Conservation (phyloP, 2,329 filamentous ascomycete species). For the Colletotrichum musae region DNA sequence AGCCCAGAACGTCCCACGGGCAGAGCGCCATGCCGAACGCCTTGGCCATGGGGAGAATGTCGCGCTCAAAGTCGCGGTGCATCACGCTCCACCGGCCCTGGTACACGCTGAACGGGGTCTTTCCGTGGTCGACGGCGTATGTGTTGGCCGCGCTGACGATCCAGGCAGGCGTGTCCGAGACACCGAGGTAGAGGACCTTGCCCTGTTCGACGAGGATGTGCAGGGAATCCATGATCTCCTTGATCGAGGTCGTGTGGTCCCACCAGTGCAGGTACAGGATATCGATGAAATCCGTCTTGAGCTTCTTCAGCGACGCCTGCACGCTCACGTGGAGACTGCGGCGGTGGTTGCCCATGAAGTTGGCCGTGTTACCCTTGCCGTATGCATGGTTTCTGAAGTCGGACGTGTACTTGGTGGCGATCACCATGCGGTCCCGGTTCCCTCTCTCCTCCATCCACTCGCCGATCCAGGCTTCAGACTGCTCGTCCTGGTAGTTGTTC, state of each 20-base stretch:
- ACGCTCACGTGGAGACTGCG: conserved; percentile 59
- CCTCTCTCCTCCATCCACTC: conserved; percentile 66
- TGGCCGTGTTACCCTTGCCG: conserved; percentile 56
- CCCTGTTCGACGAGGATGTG: conserved; percentile 58
- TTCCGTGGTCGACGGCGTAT: conserved; percentile 53
- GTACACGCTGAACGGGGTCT: conserved; percentile 56
- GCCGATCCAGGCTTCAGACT: conserved; percentile 72
- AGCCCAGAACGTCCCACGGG: conserved; percentile 74
- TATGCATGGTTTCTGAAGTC: conserved; percentile 57
- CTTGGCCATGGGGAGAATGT: conserved; percentile 59
- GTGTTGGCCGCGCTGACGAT: conserved; percentile 55
- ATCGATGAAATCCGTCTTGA: conserved; percentile 61
- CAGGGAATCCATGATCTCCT: conserved; percentile 59
- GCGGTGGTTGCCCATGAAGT: conserved; percentile 60
- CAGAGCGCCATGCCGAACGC: conserved; percentile 65
- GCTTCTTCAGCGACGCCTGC: conserved; percentile 59
- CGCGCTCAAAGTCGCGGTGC: conserved; percentile 55
- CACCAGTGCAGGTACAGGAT: conserved; percentile 62
- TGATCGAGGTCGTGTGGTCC: conserved; percentile 58
- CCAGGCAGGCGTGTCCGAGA: conserved; percentile 58
- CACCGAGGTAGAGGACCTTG: conserved; percentile 58
- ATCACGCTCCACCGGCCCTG: conserved; percentile 56
- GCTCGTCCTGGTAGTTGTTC: conserved; percentile 70
- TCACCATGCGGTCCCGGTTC: conserved; percentile 67
- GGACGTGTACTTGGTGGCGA: conserved; percentile 71